Percentiles rank a stretch among this genome's conserved stretches.
Conservation (phyloP, 2,329 filamentous ascomycete species). For the Xylariomycetidae sp. region DNA sequence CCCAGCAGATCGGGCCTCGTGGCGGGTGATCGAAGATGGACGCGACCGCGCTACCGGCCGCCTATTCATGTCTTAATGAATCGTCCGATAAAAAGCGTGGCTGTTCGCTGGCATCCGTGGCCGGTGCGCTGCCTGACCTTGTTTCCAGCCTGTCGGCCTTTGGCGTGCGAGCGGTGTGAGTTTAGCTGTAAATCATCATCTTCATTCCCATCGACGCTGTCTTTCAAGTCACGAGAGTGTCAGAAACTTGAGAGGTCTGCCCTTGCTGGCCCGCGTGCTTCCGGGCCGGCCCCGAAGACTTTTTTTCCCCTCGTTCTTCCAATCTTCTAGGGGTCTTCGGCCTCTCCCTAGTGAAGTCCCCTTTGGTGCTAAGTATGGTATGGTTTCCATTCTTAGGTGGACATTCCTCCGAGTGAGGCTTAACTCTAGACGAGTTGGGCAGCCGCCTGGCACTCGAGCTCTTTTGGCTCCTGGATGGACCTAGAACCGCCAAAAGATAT, state of each 20-base stretch:
- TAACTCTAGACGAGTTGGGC: too few species aligned
- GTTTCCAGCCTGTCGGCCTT: background rate
- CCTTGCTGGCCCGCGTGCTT: background rate
- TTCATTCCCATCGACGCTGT: background rate
- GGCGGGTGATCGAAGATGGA: conserved; percentile 14
- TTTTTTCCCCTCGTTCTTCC: conserved; percentile 5
- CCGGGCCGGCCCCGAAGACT: background rate
- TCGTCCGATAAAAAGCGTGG: background rate
- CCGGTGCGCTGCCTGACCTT: background rate
- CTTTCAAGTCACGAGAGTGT: background rate
- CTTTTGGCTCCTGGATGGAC: background rate
- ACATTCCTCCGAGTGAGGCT: too few species aligned
- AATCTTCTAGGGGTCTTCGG: too few species aligned
- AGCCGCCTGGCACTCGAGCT: background rate
- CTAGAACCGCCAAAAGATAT: conserved; percentile 6
- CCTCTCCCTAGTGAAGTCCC: background rate
- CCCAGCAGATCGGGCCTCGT: conserved; percentile 15
- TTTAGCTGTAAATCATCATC: background rate
- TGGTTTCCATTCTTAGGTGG: too few species aligned
- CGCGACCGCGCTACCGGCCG: conserved; percentile 2
- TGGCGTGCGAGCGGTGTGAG: background rate
- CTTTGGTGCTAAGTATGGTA: too few species aligned
- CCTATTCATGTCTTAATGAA: conserved; percentile 9
- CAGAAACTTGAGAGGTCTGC: background rate
- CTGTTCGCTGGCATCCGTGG: conserved; percentile 1